Percentiles rank a stretch among this genome's conserved stretches.
Evolutionary conservation across 495 filamentous ascomycete genomes (phyloP).

Genomic region (Letharia lupina): DNA sequence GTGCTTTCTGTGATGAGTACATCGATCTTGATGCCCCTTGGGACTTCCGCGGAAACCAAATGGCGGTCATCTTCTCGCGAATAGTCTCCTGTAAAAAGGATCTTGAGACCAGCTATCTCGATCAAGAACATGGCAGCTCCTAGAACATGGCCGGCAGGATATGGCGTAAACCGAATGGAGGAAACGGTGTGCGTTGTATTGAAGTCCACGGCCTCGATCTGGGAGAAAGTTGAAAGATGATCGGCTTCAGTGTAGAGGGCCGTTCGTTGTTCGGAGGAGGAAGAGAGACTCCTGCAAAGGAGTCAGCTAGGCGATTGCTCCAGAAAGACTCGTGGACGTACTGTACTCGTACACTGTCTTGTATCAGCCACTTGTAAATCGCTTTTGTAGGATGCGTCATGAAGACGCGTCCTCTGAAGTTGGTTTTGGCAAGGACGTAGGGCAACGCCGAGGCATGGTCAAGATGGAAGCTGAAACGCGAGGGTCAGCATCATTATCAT

Average conservation of each 20-base stretch:
- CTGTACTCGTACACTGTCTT: conserved; percentile 87
- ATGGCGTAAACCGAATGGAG: conserved; percentile 91
- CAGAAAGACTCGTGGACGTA: conserved; percentile 22
- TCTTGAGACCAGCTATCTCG: conserved; percentile 90
- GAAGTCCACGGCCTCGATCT: conserved; percentile 96
- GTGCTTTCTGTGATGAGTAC: conserved; percentile 96
- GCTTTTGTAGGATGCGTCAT: conserved; percentile 99
- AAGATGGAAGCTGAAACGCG: conserved; percentile 71
- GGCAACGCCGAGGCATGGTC: conserved; percentile 95
- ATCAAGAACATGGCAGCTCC: conserved; percentile 98
- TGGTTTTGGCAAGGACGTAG: conserved; percentile 95
- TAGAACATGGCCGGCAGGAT: conserved; percentile 91
- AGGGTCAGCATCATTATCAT: conserved; percentile 17
- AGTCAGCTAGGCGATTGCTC: conserved; percentile 2
- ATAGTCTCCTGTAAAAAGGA: conserved; percentile 96
- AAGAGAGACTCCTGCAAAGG: conserved; percentile 53
- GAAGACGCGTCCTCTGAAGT: conserved; percentile 92
- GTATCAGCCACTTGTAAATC: conserved; percentile 99
- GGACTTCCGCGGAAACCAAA: conserved; percentile 83
- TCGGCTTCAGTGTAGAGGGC: conserved; percentile 90
- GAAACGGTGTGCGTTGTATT: conserved; percentile 95
- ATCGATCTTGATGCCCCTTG: conserved; percentile 77
- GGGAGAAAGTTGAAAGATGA: conserved; percentile 81
- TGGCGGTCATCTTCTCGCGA: conserved; percentile 90
- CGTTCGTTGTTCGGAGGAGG: conserved; percentile 61